A percentile compares a stretch with the other conserved stretches of the same genome.
phyloP scores from a whole-genome alignment of 805 yeast genomes.

The Aciculoconidium aculeatum region DNA sequence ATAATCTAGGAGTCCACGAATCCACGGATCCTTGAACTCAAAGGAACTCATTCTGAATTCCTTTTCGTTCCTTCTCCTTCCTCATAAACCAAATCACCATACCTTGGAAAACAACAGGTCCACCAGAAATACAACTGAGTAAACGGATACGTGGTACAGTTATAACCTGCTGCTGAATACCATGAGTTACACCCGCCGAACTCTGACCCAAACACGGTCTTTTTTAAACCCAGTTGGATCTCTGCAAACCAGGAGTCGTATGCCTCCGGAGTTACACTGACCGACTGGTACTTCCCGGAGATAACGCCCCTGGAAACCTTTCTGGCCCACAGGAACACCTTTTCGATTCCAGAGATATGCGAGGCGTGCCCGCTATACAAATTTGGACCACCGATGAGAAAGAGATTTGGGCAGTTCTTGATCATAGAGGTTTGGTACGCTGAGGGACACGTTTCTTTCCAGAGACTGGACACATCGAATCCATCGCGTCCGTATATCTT shows the following conservation, averaged over 20 bases:
- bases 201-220: constrained; percentile 26
- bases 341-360: constrained; percentile 33
- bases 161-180: constrained; percentile 24
- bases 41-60: too few relatives aligned
- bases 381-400: constrained; percentile 34
- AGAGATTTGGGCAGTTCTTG: constrained; percentile 30
- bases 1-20: too few relatives aligned
- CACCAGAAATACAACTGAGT: constrained; percentile 29
- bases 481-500: constrained; percentile 23
- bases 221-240: constrained; percentile 19
- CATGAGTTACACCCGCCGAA: constrained; percentile 39
- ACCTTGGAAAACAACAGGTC: constrained; percentile 19
- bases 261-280: constrained; percentile 23
- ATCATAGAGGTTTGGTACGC: constrained; percentile 31
- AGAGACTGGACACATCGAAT: constrained; percentile 14
- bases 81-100: constrained; percentile 15
- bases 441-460: constrained; percentile 25
- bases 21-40: too few relatives aligned
- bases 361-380: constrained; percentile 38
- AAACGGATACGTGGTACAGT: constrained; percentile 30
- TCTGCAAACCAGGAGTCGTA: constrained; percentile 29
- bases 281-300: constrained; percentile 19
- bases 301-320: constrained; percentile 21
- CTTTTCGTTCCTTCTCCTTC: background rate
- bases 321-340: constrained; percentile 18